Conservation (phyloP, 768 basidiomycete genomes). For the Psilocybe cubensis region DNA sequence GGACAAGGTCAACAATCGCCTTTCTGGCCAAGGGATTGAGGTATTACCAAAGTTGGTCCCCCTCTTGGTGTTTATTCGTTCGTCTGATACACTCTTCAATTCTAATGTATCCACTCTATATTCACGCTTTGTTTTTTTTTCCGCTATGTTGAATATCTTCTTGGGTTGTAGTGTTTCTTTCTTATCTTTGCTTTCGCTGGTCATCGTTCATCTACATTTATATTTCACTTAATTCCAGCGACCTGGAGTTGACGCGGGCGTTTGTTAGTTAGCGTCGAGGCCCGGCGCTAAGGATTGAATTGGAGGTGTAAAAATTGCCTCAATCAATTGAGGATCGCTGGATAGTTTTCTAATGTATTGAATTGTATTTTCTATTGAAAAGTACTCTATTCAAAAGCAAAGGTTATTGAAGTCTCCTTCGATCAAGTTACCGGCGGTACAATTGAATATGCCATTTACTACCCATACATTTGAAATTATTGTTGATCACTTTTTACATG, state of each 20-base stretch:
- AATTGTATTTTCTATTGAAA: slow-evolving; percentile 1
- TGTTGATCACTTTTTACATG: background rate
- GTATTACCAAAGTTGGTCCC: background rate
- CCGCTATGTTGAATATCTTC: background rate
- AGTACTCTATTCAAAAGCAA: slow-evolving; percentile 21
- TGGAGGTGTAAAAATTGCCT: background rate
- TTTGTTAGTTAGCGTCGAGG: background rate
- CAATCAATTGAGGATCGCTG: slow-evolving; percentile 11
- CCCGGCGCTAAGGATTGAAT: slow-evolving; percentile 4
- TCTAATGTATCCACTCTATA: slow-evolving; percentile 15
- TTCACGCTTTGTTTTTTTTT: slow-evolving; percentile 1
- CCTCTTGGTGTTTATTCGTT: background rate
- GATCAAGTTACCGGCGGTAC: slow-evolving; percentile 29
- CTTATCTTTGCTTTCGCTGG: slow-evolving; percentile 2
- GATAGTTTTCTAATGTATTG: slow-evolving; percentile 17
- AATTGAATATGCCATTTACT: slow-evolving; percentile 13
- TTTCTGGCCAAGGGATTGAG: slow-evolving; percentile 29
- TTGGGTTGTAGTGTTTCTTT: slow-evolving; percentile 6
- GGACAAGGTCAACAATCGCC: slow-evolving; percentile 18
- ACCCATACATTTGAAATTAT: slow-evolving; percentile 10
- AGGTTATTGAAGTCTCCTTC: slow-evolving; percentile 22
- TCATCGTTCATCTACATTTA: slow-evolving; percentile 3
- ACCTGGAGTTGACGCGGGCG: slow-evolving; percentile 2
- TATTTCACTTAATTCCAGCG: background rate
- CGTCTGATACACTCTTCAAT: slow-evolving; percentile 7